These are phyloP conservation scores for Aspergillus pseudotamarii DNA, from an alignment of 2,329 filamentous ascomycete genomes.

Conservation along the genomic window DNA sequence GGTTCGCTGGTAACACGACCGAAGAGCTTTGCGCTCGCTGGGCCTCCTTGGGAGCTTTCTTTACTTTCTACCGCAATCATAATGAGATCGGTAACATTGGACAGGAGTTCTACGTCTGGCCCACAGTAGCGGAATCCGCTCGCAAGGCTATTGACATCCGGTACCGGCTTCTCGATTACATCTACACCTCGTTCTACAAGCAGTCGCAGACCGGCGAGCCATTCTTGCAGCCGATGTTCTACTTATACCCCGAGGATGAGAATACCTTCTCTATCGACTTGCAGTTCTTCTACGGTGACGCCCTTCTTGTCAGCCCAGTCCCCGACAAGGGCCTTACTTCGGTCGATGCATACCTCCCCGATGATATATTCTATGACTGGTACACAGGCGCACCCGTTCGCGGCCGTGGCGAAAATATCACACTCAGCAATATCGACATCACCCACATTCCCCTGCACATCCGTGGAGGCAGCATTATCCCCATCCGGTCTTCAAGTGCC, in stretches of 20 bases:
- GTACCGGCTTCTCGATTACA: slow-evolving; percentile 78
- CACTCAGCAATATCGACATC: slow-evolving; percentile 48
- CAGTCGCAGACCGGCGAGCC: slow-evolving; percentile 66
- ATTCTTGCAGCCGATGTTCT: slow-evolving; percentile 71
- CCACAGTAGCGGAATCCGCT: slow-evolving; percentile 63
- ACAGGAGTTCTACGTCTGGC: slow-evolving; percentile 76
- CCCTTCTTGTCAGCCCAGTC: slow-evolving; percentile 60
- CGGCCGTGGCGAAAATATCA: slow-evolving; percentile 50
- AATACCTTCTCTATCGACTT: slow-evolving; percentile 56
- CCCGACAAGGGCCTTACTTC: slow-evolving; percentile 54
- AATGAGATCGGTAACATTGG: slow-evolving; percentile 56
- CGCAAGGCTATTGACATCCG: slow-evolving; percentile 70
- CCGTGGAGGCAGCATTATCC: slow-evolving; percentile 63
- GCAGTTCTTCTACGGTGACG: slow-evolving; percentile 64
- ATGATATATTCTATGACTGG: slow-evolving; percentile 64
- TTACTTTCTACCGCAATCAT: slow-evolving; percentile 77
- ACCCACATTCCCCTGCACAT: slow-evolving; percentile 65
- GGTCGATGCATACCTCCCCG: slow-evolving; percentile 59
- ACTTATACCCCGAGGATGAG: slow-evolving; percentile 63
- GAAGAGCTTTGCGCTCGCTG: slow-evolving; percentile 75
- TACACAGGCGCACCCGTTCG: slow-evolving; percentile 53
- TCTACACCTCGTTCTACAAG: slow-evolving; percentile 71
- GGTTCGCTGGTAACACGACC: slow-evolving; percentile 68
- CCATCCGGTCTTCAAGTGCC: slow-evolving; percentile 55
- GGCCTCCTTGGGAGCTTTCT: slow-evolving; percentile 72